Conservation (phyloP, 2,329 filamentous ascomycete genomes). For the Xylariaceae sp. region DNA sequence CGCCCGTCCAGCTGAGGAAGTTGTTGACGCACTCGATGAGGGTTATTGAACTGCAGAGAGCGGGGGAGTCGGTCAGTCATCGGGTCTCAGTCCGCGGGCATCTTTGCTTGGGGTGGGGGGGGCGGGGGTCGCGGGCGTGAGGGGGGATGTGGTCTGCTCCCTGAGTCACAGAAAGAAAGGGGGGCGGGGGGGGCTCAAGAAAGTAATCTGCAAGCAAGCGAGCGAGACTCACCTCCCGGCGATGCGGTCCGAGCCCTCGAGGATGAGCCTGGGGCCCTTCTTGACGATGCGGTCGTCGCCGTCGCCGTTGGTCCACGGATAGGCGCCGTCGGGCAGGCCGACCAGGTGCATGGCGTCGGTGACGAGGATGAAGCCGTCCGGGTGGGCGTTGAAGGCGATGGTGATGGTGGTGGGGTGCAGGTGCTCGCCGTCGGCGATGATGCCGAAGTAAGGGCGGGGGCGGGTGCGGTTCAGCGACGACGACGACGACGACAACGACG, state of each 20-base stretch:
- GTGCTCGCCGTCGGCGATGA: conserved; percentile 88
- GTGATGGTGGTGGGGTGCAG: conserved; percentile 82
- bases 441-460: conserved; percentile 69
- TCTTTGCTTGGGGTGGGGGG: background rate
- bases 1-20: conserved; percentile 68
- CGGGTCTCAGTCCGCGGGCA: background rate
- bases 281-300: conserved; percentile 55
- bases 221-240: conserved; percentile 65
- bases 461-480: no score
- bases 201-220: no score
- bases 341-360: conserved; percentile 89
- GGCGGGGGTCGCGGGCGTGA: no score
- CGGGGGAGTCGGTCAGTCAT: conserved; percentile 3
- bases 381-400: conserved; percentile 82
- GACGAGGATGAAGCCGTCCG: conserved; percentile 77
- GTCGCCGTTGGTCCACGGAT: conserved; percentile 75
- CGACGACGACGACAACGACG: no score
- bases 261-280: conserved; percentile 61
- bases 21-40: conserved; percentile 79
- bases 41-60: conserved; percentile 49
- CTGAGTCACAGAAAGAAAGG: no score
- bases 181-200: no score
- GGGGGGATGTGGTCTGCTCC: no score
- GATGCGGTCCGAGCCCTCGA: conserved; percentile 73
- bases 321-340: conserved; percentile 74